Base-by-base conservation (phyloP, 768 basidiomycete genomes). In the Ramaria rubella region DNA sequence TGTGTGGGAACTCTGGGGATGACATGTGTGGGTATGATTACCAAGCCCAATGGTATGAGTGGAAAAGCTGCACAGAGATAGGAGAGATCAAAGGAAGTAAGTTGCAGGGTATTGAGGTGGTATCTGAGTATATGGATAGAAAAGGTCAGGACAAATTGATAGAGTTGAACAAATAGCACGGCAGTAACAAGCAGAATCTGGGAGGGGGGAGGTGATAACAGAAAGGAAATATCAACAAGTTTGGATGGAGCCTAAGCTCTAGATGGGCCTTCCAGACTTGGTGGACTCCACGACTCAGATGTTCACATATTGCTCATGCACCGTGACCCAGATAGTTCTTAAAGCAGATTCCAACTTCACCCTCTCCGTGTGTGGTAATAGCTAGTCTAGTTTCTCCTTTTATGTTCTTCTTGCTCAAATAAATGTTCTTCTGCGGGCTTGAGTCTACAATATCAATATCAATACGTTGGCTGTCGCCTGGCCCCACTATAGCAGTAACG, bases 371-470 rank as follows among this genome's bases (percentile, higher is more conserved):
- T 9, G 93, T 86, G 2, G 95, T 99, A 61, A 99, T 80, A 9
- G 95, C 95, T 58, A 99, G 76, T 65, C 95, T 78, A 17, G 94
- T 90, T 77, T 99, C 95, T 5, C 81, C 91, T 55, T 85, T 88
- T 65, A 99, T 87, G 36, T 82, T 83, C 68, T 76, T 82, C 74
- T 98, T 99, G 66, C 81, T 86, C 62, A 97, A 75, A 69, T 97
- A 98, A 9, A 94, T 83, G 69, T 97, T 97, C 63, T 83, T 81
- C 64, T 85, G 80, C 23, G 85, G 76, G 43, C 85, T 85, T 19
- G 91, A 90, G 71, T 98, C 95, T 49, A 96, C 73, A 60, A 99
- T 93, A 67, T 97, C 93, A 61, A 99, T 79, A 75, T 99, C 96
- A 33, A 94, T 78, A 21, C 93, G 82, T 71, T 95, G 94, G 63